Base-by-base conservation (phyloP, 2,329 filamentous ascomycete species). In the Calonectria naviculata region DNA sequence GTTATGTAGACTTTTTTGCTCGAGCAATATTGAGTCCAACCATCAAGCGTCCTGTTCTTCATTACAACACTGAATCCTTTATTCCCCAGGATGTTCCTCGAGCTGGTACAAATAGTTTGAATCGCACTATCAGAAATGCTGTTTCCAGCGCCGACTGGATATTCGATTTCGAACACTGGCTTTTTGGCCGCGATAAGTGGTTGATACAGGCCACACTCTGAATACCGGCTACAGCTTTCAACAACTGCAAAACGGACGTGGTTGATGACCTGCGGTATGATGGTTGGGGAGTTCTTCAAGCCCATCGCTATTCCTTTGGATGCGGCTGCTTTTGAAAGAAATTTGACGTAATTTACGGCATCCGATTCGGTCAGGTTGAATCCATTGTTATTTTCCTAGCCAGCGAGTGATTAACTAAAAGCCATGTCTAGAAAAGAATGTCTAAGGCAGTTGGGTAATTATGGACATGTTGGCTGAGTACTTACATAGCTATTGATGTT, bases 121-220 rank as follows among this genome's bases (percentile, higher is more conserved):
- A 80, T 76, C 5, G 80, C 70, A 72, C 84, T 79, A 71, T 82
- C 72, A 26, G 73, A 70, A 5, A 75, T 60, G 5, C 80, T 76
- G 2, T 74, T 68, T 81, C 80, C 80, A 12, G 86, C 87, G 8
- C 84, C 86, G 41, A 87, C 84, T 3, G 91, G 91, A 76, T 94
- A 94, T 83, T 94, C 93, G 73, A 94, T 93, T 78, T 93, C 89
- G 79, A 94, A 93, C 36, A 94, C 92, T 2, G 92, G 92, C 80
- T 94, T 93, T 38, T 85, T 85, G 5, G 87, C 87, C 13, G 86
- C 76, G 67, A 92, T 87, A 76, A 93, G 93, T 3, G 87, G 81
- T 2, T 83, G 81, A 78, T 90, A 93, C 1, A 81, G 86, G 36
- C 83, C 82, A 78, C 92, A 93, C 79, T 94, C 91, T 3, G 82